Evolutionary conservation across 306 rosid genomes (phyloP).

Genomic region (Lupinus albus): DNA sequence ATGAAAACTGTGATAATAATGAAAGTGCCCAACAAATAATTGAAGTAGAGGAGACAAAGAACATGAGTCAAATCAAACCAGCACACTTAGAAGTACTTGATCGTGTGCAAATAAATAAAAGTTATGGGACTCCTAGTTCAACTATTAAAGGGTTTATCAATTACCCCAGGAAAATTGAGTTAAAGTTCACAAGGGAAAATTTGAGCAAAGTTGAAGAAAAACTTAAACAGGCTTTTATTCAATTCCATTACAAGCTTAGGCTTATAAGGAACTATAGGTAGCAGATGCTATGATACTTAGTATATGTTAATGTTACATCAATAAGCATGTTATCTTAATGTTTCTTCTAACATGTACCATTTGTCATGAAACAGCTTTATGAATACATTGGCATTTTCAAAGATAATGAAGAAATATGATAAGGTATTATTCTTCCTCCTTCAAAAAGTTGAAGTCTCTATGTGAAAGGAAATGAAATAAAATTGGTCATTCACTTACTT

Average conservation of each 20-base stretch:
- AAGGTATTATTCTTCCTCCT: constrained; percentile 57
- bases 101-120: constrained; percentile 54
- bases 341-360: constrained; percentile 7
- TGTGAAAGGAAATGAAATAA: not conserved
- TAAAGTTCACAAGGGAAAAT: constrained; percentile 55
- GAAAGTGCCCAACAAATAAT: constrained; percentile 17
- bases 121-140: constrained; percentile 62
- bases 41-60: constrained; percentile 29
- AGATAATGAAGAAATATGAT: constrained; percentile 84
- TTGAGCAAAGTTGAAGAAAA: constrained; percentile 56
- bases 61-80: constrained; percentile 40
- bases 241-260: constrained; percentile 66
- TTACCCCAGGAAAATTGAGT: constrained; percentile 46
- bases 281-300: constrained; percentile 1
- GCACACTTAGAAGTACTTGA: constrained; percentile 58
- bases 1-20: constrained; percentile 24
- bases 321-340: no score
- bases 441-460: not conserved
- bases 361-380: constrained; percentile 56
- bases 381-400: constrained; percentile 70
- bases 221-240: constrained; percentile 57
- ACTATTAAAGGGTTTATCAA: constrained; percentile 58
- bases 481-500: not conserved
- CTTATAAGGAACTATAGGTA: constrained; percentile 70
- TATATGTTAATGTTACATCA: not conserved